Percentiles rank a stretch among this genome's conserved stretches.
These are phyloP conservation scores for Bretziella fagacearum DNA, from an alignment of 2,329 filamentous ascomycete genomes.

Conservation along the genomic window DNA sequence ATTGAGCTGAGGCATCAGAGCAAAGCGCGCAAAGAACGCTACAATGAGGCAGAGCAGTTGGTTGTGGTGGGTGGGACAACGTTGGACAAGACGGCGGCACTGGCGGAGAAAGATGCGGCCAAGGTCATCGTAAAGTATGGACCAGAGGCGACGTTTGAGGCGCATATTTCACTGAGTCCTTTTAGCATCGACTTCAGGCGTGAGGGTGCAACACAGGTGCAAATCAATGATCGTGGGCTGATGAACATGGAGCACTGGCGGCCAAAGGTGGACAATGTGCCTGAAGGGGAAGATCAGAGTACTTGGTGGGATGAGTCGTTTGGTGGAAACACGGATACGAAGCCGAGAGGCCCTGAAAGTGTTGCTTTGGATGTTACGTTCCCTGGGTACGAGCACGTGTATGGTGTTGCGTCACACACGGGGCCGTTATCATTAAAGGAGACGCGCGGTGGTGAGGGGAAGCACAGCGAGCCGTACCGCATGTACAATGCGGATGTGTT, in stretches of 20 bases:
- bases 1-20: conserved; percentile 78
- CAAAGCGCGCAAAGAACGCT: conserved; percentile 73
- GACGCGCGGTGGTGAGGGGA: conserved; percentile 73
- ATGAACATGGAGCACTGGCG: conserved; percentile 95
- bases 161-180: conserved; percentile 65
- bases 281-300: conserved; percentile 45
- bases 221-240: conserved; percentile 75
- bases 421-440: conserved; percentile 76
- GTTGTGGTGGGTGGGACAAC: conserved; percentile 67
- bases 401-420: conserved; percentile 84
- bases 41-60: conserved; percentile 82
- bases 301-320: conserved; percentile 98
- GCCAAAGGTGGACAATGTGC: conserved; percentile 54
- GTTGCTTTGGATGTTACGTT: conserved; percentile 84
- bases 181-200: conserved; percentile 77
- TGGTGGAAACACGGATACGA: conserved; percentile 85
- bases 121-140: conserved; percentile 69
- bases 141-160: conserved; percentile 57
- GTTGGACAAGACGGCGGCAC: conserved; percentile 52
- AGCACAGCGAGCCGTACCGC: conserved; percentile 77
- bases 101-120: conserved; percentile 46
- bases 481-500: conserved; percentile 96
- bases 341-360: conserved; percentile 88
- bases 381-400: conserved; percentile 80
- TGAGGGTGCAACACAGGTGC: conserved; percentile 65